A percentile compares a stretch with the other conserved stretches of the same genome.
phyloP scores from a whole-genome alignment of 805 yeast genomes.

The Priceomyces fermenticarens region DNA sequence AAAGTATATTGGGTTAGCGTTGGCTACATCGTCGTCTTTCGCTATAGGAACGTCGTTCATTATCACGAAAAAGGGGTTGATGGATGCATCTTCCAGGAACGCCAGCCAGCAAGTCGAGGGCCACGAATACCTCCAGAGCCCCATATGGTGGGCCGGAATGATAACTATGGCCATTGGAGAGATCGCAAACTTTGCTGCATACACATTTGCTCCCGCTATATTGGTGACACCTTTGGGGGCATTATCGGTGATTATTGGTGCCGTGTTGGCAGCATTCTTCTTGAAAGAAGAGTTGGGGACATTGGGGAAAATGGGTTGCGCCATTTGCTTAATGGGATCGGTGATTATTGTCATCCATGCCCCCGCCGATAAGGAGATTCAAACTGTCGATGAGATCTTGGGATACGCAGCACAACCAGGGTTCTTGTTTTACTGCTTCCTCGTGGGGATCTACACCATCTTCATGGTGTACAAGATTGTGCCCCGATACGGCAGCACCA shows the following conservation, averaged over 20 bases:
- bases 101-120: constrained; percentile 63
- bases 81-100: constrained; percentile 60
- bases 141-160: constrained; percentile 95
- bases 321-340: constrained; percentile 83
- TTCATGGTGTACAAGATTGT: constrained; percentile 83
- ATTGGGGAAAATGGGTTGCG: constrained; percentile 89
- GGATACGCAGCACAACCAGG: constrained; percentile 76
- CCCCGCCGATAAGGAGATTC: constrained; percentile 88
- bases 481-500: constrained; percentile 72
- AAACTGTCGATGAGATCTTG: constrained; percentile 85
- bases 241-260: constrained; percentile 84
- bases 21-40: constrained; percentile 81
- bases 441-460: constrained; percentile 64
- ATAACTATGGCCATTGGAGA: constrained; percentile 88
- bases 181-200: constrained; percentile 89
- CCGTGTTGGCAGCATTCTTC: constrained; percentile 82
- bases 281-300: constrained; percentile 84
- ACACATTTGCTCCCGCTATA: constrained; percentile 92
- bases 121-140: constrained; percentile 74
- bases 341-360: constrained; percentile 88
- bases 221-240: constrained; percentile 92
- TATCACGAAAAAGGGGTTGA: constrained; percentile 82
- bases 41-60: constrained; percentile 91
- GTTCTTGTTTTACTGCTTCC: constrained; percentile 61
- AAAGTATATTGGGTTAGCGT: constrained; percentile 82